Percentiles rank a stretch among this genome's conserved stretches.
Conservation (phyloP, 805 yeast species). For the Ogataea neopini region DNA sequence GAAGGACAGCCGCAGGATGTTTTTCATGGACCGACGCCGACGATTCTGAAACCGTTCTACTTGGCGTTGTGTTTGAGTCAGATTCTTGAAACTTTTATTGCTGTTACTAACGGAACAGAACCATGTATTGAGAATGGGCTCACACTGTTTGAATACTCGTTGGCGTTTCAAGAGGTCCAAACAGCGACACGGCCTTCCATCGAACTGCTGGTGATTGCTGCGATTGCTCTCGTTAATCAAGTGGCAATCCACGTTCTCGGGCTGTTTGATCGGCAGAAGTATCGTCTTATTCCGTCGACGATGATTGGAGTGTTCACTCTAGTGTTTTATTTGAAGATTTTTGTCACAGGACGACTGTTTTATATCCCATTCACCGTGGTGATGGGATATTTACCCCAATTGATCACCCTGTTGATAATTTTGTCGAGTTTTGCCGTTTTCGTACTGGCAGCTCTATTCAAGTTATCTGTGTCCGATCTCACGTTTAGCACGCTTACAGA, state of each 20-base stretch:
- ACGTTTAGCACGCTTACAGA: conserved; percentile 36
- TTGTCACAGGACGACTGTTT: conserved; percentile 42
- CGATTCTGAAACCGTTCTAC: conserved; percentile 59
- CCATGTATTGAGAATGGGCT: conserved; percentile 68
- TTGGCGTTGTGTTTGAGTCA: conserved; percentile 59
- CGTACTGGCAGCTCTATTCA: conserved; percentile 57
- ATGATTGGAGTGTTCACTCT: conserved; percentile 57
- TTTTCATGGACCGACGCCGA: conserved; percentile 45
- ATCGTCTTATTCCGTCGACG: conserved; percentile 64
- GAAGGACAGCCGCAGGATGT: conserved; percentile 21
- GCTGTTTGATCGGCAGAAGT: conserved; percentile 49
- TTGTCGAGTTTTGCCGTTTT: conserved; percentile 55
- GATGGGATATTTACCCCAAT: conserved; percentile 67
- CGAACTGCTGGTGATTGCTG: conserved; percentile 51
- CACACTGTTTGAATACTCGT: conserved; percentile 72
- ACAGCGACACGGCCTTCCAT: conserved; percentile 50
- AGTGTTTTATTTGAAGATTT: conserved; percentile 43
- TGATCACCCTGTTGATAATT: conserved; percentile 52
- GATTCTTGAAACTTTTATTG: conserved; percentile 64
- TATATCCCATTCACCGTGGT: conserved; percentile 57
- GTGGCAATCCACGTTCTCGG: conserved; percentile 64
- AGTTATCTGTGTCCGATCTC: conserved; percentile 37
- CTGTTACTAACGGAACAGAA: conserved; percentile 54
- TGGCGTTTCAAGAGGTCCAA: conserved; percentile 74
- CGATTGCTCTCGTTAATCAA: conserved; percentile 60